Evolutionary conservation across 495 filamentous ascomycete genomes (phyloP).

Genomic region (Clavariopsis aquatica): DNA sequence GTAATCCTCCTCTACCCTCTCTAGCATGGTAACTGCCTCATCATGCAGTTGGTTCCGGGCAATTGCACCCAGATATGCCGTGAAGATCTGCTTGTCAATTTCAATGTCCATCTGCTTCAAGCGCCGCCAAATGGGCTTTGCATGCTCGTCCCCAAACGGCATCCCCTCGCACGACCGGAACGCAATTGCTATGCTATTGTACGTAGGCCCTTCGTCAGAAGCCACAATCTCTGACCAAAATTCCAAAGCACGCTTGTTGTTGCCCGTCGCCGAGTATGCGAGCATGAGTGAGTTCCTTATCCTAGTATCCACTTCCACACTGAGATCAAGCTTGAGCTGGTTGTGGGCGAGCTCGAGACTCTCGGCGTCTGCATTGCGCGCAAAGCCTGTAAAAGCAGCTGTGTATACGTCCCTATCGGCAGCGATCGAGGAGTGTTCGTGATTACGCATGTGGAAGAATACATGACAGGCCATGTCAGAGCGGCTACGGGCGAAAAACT

Average conservation of each 20-base stretch:
- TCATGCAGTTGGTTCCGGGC: constrained; percentile 68
- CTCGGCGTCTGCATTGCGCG: constrained; percentile 61
- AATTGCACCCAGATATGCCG: constrained; percentile 71
- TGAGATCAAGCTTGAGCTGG: constrained; percentile 85
- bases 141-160: constrained; percentile 62
- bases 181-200: constrained; percentile 72
- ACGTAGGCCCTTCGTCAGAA: constrained; percentile 78
- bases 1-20: constrained; percentile 62
- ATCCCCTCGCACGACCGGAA: constrained; percentile 71
- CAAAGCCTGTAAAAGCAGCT: constrained; percentile 73
- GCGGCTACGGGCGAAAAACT: constrained; percentile 74
- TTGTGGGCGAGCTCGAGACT: constrained; percentile 76
- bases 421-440: constrained; percentile 55
- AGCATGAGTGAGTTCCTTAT: constrained; percentile 84
- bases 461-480: constrained; percentile 80
- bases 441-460: constrained; percentile 86
- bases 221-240: constrained; percentile 81
- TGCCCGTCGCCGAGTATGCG: constrained; percentile 69
- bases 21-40: constrained; percentile 58
- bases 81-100: constrained; percentile 69
- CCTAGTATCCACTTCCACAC: constrained; percentile 72
- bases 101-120: constrained; percentile 73
- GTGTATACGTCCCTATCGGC: constrained; percentile 76
- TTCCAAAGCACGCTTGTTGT: constrained; percentile 63
- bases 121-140: constrained; percentile 72